Conservation (phyloP, 768 basidiomycete genomes). For the Calvatia gigantea region DNA sequence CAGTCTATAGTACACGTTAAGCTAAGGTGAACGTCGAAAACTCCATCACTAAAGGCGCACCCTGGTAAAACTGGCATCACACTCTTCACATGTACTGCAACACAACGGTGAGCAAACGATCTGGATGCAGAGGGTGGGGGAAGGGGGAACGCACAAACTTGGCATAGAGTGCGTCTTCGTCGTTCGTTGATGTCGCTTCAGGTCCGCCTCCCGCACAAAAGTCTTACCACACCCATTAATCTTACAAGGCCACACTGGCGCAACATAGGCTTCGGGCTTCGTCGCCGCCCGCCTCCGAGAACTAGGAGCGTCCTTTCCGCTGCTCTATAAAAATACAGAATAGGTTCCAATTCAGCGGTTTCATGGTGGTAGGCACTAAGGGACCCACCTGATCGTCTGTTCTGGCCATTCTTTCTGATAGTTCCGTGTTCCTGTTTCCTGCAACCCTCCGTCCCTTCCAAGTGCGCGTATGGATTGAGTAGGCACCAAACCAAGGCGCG, state of each 20-base stretch:
- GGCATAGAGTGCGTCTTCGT: constrained; percentile 75
- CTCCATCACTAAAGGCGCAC: constrained; percentile 38
- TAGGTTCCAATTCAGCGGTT: neutral
- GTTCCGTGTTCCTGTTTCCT: neutral
- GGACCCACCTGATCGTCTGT: constrained; percentile 5
- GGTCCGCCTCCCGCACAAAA: constrained; percentile 78
- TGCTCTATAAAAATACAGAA: neutral
- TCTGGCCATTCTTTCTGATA: neutral
- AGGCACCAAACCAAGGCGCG: neutral
- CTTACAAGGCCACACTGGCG: constrained; percentile 73
- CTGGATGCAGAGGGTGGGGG: constrained; percentile 16
- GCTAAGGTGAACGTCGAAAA: constrained; percentile 7
- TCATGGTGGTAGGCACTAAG: too few relatives aligned
- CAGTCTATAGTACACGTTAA: constrained; percentile 48
- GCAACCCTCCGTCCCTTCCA: neutral
- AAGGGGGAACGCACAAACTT: constrained; percentile 51
- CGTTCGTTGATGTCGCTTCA: constrained; percentile 78
- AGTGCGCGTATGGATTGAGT: neutral
- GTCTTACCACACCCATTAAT: constrained; percentile 81
- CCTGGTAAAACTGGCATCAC: constrained; percentile 76
- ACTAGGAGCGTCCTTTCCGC: neutral
- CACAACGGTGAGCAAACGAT: neutral
- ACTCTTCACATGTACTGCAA: constrained; percentile 69
- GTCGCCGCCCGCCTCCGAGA: constrained; percentile 21
- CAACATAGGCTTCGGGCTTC: constrained; percentile 46